Evolutionary conservation across 306 rosid species (phyloP).

Genomic region (Oemleria cerasiformis): DNA sequence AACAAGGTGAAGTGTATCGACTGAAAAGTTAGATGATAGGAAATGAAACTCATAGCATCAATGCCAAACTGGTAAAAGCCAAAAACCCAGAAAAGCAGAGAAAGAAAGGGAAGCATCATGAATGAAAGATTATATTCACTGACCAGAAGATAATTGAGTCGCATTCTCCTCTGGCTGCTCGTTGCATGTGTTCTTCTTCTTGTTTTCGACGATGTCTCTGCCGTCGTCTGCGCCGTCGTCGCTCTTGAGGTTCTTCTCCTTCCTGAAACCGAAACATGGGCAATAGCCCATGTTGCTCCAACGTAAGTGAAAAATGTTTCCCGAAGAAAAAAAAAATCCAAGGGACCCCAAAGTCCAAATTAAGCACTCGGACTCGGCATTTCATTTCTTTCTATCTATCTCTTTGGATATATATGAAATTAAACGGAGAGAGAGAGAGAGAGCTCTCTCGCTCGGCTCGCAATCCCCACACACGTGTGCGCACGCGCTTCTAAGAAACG

Average conservation of each 20-base stretch:
- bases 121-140: neutral
- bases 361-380: neutral
- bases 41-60: neutral
- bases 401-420: neutral
- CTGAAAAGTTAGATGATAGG: neutral
- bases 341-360: neutral
- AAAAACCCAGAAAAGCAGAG: neutral
- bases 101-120: neutral
- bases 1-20: neutral
- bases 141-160: neutral
- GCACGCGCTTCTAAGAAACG: neutral
- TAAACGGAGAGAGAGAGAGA: neutral
- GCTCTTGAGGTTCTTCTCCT: conserved; percentile 18
- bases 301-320: neutral
- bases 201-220: neutral
- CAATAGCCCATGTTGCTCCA: conserved; percentile 7
- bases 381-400: neutral
- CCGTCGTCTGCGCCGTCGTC: neutral
- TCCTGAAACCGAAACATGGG: conserved; percentile 14
- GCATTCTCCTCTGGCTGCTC: neutral
- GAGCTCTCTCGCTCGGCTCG: neutral
- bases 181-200: neutral
- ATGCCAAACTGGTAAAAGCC: neutral
- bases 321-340: neutral
- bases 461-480: neutral